These are phyloP conservation scores for Erysimum cheiranthoides DNA, from an alignment of 345 rosid genomes.

Conservation along the genomic window DNA sequence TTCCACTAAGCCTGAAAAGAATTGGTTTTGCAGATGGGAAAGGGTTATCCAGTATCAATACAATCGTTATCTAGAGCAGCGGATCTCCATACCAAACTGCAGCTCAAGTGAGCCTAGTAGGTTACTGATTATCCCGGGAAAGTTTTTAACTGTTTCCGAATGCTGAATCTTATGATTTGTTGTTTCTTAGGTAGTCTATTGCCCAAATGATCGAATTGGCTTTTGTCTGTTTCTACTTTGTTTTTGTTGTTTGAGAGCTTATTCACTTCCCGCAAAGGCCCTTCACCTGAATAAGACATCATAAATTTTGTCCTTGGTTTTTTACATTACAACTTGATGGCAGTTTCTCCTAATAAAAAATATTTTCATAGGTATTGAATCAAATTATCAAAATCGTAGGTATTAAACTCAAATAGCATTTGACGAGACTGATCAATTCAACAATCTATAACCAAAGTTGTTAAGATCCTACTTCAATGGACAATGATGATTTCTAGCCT, in stretches of 20 bases:
- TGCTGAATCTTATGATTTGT: slow-evolving; percentile 29
- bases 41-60: slow-evolving; percentile 78
- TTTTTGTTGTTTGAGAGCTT: slow-evolving; percentile 16
- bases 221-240: slow-evolving; percentile 7
- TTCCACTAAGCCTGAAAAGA: background rate
- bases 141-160: background rate
- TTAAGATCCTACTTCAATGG: background rate
- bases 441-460: background rate
- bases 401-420: background rate
- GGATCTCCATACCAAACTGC: slow-evolving; percentile 68
- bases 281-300: background rate
- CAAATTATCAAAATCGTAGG: too few relatives aligned
- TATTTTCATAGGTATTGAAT: background rate
- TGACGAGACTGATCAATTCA: background rate
- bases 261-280: slow-evolving; percentile 13
- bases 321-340: background rate
- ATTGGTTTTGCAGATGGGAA: slow-evolving; percentile 78
- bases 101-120: slow-evolving; percentile 45
- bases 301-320: background rate
- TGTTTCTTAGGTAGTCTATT: slow-evolving; percentile 30
- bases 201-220: slow-evolving; percentile 3
- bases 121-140: slow-evolving; percentile 6
- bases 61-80: slow-evolving; percentile 96
- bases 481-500: background rate
- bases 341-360: background rate